These are phyloP conservation scores for Phalaenopsis equestris DNA, from an alignment of 106 monocot species.

Conservation along the genomic window DNA sequence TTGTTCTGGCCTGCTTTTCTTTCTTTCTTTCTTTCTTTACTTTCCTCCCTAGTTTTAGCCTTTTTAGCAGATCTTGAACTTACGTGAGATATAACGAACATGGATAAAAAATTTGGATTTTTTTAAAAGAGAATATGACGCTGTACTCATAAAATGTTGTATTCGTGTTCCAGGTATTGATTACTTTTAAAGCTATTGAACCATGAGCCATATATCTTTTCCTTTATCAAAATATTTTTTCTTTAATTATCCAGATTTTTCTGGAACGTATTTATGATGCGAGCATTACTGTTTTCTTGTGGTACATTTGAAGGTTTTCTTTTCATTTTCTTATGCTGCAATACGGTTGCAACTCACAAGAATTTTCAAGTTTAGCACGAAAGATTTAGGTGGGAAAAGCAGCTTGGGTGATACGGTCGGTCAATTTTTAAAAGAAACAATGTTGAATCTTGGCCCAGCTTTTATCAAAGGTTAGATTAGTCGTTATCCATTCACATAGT, in stretches of 20 bases:
- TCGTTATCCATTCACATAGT: slow-evolving; percentile 4
- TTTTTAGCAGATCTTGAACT: too few relatives aligned
- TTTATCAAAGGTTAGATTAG: slow-evolving; percentile 73
- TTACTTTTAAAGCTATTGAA: slow-evolving; percentile 1
- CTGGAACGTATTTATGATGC: background rate
- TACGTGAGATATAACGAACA: too few relatives aligned
- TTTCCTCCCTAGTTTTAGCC: too few relatives aligned
- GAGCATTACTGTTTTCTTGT: slow-evolving; percentile 1
- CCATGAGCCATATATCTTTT: background rate
- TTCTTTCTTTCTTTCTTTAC: too few relatives aligned
- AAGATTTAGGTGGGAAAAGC: slow-evolving; percentile 9
- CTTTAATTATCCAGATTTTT: background rate
- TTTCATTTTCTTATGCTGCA: slow-evolving; percentile 51
- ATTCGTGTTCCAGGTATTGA: background rate
- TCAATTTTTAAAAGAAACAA: slow-evolving; percentile 62
- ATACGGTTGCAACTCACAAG: slow-evolving; percentile 41
- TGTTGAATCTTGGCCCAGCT: slow-evolving; percentile 86
- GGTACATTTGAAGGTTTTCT: slow-evolving; percentile 45
- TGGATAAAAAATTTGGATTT: too few relatives aligned
- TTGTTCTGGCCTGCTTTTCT: too few relatives aligned
- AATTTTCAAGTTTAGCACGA: slow-evolving; percentile 23
- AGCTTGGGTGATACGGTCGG: slow-evolving; percentile 36
- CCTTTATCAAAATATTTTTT: background rate
- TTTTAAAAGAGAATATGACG: too few relatives aligned
- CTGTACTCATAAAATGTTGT: too few relatives aligned